Base-by-base conservation (phyloP, 495 filamentous ascomycete genomes). In the Filosporella fistucella region DNA sequence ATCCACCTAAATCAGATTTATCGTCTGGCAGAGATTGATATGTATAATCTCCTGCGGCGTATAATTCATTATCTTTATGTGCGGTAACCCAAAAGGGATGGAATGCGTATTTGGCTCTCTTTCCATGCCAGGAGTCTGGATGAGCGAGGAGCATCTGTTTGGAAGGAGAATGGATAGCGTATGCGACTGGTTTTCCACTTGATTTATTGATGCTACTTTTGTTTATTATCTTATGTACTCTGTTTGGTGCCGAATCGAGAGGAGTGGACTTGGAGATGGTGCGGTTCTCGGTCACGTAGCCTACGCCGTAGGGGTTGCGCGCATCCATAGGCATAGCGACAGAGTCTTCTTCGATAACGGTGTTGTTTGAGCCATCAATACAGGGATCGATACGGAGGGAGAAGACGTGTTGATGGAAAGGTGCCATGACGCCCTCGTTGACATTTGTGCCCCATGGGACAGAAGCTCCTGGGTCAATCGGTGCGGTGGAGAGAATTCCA, bases 181-280 rank as follows among this genome's bases (percentile, higher is more conserved):
- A 69, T 25, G 60, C 66, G 7, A 69, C 64, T 17, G 63, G 66
- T 22, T 62, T 60, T 38, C 59, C 62, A 18, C 87, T 91, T 62
- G 90, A 67, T 0, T 84, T 66, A 59, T 90, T 90, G 41, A 63
- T 72, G 18, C 78, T 68, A 6, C 65, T 58, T 14, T 76, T 65
- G 57, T 91, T 89, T 54, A 88, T 77, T 52, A 95, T 82, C 62
- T 89, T 89, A 70, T 91, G 88, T 24, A 75, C 75, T 9, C 88
- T 80, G 64, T 88, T 84, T 26, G 58, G 16, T 67, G 66, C 49
- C 61, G 64, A 5, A 69, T 63, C 57, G 83, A 76, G 20, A 80
- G 70, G 57, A 86, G 79, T 16, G 74, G 69, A 43, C 79, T 75
- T 46, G 17, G 21, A 42, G 47, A 60, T 49, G 25, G 45, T 17